Evolutionary conservation across 1,139 yeast species (phyloP).

Genomic region (Hemisphaericaspora subhashii): DNA sequence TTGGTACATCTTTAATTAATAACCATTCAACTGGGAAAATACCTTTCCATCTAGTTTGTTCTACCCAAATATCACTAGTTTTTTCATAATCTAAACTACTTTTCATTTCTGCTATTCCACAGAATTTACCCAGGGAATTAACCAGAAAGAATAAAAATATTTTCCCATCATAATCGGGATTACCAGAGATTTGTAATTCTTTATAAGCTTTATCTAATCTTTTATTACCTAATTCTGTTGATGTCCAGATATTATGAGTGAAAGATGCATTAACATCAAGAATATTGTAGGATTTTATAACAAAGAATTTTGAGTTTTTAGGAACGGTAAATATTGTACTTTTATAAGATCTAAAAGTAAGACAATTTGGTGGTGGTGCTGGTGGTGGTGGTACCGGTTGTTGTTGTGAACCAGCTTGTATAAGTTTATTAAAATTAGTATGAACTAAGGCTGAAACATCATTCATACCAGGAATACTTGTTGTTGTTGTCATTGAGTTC

Average conservation of each 20-base stretch:
- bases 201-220: constrained; percentile 38
- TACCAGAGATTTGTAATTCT: constrained; percentile 16
- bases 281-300: constrained; percentile 54
- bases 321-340: constrained; percentile 21
- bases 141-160: constrained; percentile 57
- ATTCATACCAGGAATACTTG: neutral
- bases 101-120: constrained; percentile 63
- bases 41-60: constrained; percentile 50
- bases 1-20: constrained; percentile 50
- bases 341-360: constrained; percentile 23
- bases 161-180: constrained; percentile 20
- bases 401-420: too few relatives aligned
- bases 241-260: constrained; percentile 55
- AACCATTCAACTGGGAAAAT: constrained; percentile 56
- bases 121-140: constrained; percentile 58
- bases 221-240: constrained; percentile 57
- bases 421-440: too few relatives aligned
- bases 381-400: neutral
- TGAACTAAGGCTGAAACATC: too few relatives aligned
- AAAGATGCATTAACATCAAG: constrained; percentile 52
- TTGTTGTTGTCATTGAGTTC: neutral
- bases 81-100: constrained; percentile 35
- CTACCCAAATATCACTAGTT: constrained; percentile 49
- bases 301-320: constrained; percentile 44
- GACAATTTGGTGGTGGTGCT: constrained; percentile 9